Evolutionary conservation across 2,329 filamentous ascomycete species (phyloP), one percentile per base, ranked within the genome.

Genomic region (Penicillium sp.): DNA sequence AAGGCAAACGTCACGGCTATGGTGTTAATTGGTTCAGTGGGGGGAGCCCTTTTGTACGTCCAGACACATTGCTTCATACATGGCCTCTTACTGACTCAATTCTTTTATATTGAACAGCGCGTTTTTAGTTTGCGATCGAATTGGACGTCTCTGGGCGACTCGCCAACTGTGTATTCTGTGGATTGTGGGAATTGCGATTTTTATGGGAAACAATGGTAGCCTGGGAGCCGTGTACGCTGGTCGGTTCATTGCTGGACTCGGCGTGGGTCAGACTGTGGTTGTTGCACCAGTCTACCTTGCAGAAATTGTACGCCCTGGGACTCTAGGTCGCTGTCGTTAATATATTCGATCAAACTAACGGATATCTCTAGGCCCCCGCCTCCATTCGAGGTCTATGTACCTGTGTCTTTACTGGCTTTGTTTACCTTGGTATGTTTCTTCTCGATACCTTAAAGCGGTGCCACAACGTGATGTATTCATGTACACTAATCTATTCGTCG

Each of bases 21-120:
- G 89, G 89, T 92, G 0, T 89, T 92, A 73, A 85, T 92, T 65
- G 89, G 89, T 23, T 89, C 84, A 23, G 88, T 92, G 27, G 85
- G 79, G 4, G 89, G 89, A 42, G 87, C 88, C 27, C 77, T 90
- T 29, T 80, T 87, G 77, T 79, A 67, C 59, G 75, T 68, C 4
- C 22, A 41, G 6, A 7, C 22, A 27, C 12, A n/a, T 26, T 26
- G 12, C 12, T 12, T 33, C 4, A 15, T 9, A 20, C 7, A 7
- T 22, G 1, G 14, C 23, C 9, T 20, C 15, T 51, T 29, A 6
- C 29, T 25, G 35, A 15, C 29, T 54, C 42, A 54, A 50, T 29
- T 6, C 22, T 48, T 22, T 43, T 18, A 41, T 25, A 23, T 9
- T 7, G 20, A 18, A 37, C 58, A 85, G 83, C 60, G 81, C 81